Conservation (phyloP, 768 basidiomycete genomes). For the Russula olivacea region DNA sequence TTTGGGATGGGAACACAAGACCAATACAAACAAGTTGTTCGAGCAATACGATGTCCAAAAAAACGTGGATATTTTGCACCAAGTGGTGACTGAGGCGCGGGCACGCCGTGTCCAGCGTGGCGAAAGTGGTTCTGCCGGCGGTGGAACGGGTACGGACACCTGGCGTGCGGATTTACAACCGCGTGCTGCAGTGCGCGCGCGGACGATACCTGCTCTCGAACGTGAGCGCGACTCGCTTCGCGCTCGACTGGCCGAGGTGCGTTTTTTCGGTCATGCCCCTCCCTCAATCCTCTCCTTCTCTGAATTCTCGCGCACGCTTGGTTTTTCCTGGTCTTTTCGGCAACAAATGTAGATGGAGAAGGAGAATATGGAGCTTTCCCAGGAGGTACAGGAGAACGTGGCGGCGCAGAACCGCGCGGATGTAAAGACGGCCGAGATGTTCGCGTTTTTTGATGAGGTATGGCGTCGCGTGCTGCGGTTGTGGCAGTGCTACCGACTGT, state of each 20-base stretch:
- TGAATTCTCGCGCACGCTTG: neutral
- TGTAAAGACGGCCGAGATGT: conserved; percentile 39
- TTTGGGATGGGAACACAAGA: conserved; percentile 34
- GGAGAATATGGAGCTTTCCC: conserved; percentile 46
- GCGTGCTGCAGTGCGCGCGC: conserved; percentile 53
- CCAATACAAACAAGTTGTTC: conserved; percentile 63
- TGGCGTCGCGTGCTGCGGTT: conserved; percentile 13
- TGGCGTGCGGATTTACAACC: conserved; percentile 67
- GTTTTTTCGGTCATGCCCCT: neutral
- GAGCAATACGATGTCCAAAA: conserved; percentile 60
- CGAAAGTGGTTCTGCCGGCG: conserved; percentile 26
- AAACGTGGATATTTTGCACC: conserved; percentile 65
- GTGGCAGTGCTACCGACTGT: neutral
- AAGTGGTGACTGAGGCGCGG: conserved; percentile 61
- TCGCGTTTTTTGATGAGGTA: conserved; percentile 53
- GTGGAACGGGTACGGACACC: conserved; percentile 38
- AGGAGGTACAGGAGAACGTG: conserved; percentile 46
- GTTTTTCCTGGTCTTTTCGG: neutral
- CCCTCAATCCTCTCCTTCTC: neutral
- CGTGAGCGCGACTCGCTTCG: conserved; percentile 38
- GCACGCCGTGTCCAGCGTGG: conserved; percentile 42
- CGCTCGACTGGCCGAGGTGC: conserved; percentile 36
- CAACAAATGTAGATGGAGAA: conserved; percentile 40
- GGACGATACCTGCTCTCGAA: conserved; percentile 55
- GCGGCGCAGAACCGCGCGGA: conserved; percentile 43